These are phyloP conservation scores for Lichtheimia corymbifera DNA, from an alignment of 371 early-diverging fungal species.

Conservation along the genomic window DNA sequence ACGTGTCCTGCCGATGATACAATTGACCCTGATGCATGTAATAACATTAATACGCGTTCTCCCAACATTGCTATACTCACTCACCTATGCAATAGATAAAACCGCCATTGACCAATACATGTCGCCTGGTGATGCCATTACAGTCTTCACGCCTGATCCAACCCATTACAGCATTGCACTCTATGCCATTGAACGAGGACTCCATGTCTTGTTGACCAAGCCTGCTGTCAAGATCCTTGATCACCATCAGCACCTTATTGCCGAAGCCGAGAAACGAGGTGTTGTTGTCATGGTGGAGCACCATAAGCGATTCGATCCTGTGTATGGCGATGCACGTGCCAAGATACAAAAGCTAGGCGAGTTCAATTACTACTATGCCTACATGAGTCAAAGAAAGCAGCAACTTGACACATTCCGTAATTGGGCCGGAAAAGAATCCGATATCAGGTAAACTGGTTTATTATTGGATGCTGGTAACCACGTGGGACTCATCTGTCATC, in stretches of 20 bases:
- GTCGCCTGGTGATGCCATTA: slow-evolving; percentile 45
- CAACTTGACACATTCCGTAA: slow-evolving; percentile 50
- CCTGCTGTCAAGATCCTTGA: slow-evolving; percentile 47
- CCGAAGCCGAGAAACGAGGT: slow-evolving; percentile 34
- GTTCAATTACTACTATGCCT: slow-evolving; percentile 48
- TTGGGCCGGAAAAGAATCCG: slow-evolving; percentile 53
- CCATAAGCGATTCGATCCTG: slow-evolving; percentile 57
- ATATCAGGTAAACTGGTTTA: no score
- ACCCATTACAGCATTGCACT: slow-evolving; percentile 49
- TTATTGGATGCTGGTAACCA: neutral
- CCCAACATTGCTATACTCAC: neutral
- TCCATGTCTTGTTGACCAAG: slow-evolving; percentile 53
- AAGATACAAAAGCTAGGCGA: slow-evolving; percentile 32
- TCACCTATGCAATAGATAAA: slow-evolving; percentile 28
- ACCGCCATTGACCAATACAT: slow-evolving; percentile 41
- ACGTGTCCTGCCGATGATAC: slow-evolving; percentile 35
- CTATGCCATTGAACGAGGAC: slow-evolving; percentile 43
- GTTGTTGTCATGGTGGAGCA: slow-evolving; percentile 50
- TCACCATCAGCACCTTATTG: slow-evolving; percentile 39
- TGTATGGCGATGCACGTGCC: slow-evolving; percentile 33
- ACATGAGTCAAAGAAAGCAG: slow-evolving; percentile 55
- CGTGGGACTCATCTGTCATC: neutral
- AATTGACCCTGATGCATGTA: slow-evolving; percentile 35
- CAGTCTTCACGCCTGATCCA: slow-evolving; percentile 56
- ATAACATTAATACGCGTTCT: neutral